Percentiles rank a stretch among this genome's conserved stretches.
phyloP scores from a whole-genome alignment of 2,329 filamentous ascomycete species.

The Xylariaceae sp. region DNA sequence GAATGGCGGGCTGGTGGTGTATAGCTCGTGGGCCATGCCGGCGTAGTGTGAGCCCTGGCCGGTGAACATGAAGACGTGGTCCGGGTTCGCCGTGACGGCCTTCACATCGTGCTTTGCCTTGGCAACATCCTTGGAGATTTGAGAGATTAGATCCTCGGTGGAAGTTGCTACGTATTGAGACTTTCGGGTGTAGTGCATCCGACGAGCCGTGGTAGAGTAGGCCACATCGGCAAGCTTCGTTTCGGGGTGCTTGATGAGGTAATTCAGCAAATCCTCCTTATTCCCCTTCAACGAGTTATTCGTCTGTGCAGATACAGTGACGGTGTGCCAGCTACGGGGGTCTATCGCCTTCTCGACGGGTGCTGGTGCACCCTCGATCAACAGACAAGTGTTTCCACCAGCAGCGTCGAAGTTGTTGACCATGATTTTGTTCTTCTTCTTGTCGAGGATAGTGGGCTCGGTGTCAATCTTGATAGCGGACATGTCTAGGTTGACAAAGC shows the following conservation, averaged over 20 bases:
- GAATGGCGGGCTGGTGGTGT: conserved; percentile 14
- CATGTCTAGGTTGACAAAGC: conserved; percentile 6
- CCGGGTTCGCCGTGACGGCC: not conserved
- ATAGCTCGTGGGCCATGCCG: conserved; percentile 11
- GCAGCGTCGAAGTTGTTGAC: conserved; percentile 55
- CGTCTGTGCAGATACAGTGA: conserved; percentile 43
- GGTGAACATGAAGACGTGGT: conserved; percentile 14
- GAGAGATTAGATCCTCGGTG: conserved; percentile 4
- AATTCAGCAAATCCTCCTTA: conserved; percentile 35
- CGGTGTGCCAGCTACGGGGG: conserved; percentile 35
- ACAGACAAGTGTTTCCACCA: conserved; percentile 51
- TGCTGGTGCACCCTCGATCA: conserved; percentile 43
- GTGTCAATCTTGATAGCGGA: conserved; percentile 7
- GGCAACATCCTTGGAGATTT: conserved; percentile 2
- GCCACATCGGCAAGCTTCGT: conserved; percentile 39
- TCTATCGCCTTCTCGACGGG: conserved; percentile 26
- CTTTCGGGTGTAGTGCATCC: conserved; percentile 25
- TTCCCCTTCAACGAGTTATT: conserved; percentile 32
- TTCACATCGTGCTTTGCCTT: not conserved
- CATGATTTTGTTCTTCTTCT: conserved; percentile 6
- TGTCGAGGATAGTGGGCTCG: not conserved
- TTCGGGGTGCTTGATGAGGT: conserved; percentile 35
- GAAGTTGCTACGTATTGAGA: conserved; percentile 4
- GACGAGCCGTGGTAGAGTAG: conserved; percentile 51
- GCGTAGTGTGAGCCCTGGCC: conserved; percentile 15